phyloP scores from a whole-genome alignment of 192 early-diverging fungal species.

The Backusella morwellensis region DNA sequence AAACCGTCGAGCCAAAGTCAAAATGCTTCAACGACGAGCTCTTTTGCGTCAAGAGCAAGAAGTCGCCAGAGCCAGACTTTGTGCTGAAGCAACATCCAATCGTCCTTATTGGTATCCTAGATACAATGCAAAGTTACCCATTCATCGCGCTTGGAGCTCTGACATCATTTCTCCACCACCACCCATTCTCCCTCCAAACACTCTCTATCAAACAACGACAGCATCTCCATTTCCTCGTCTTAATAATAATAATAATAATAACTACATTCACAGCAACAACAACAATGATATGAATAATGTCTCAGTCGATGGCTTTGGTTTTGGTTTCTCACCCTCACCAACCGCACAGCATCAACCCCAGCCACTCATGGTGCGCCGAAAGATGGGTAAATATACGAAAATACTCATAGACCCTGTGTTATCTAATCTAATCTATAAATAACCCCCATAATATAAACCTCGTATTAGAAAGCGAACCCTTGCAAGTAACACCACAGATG shows the following conservation, averaged over 20 bases:
- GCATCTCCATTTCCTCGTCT: neutral
- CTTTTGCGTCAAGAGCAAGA: constrained; percentile 35
- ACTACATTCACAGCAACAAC: neutral
- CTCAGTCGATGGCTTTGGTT: neutral
- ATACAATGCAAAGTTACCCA: constrained; percentile 13
- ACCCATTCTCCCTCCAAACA: too few relatives aligned
- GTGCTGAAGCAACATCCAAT: constrained; percentile 20
- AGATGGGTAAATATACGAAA: neutral
- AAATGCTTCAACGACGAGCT: constrained; percentile 47
- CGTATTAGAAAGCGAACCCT: constrained; percentile 11
- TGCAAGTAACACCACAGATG: neutral
- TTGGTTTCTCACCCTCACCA: neutral
- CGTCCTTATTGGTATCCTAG: neutral
- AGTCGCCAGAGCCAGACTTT: constrained; percentile 10
- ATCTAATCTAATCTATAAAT: neutral
- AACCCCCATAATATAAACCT: neutral
- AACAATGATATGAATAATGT: neutral
- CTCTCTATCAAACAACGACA: neutral
- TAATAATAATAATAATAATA: neutral
- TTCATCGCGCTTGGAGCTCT: constrained; percentile 35
- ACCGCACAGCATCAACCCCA: neutral
- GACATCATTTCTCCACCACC: constrained; percentile 16
- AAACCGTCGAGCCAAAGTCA: constrained; percentile 77
- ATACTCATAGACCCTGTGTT: neutral
- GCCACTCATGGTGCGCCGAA: neutral